phyloP scores from a whole-genome alignment of 805 yeast genomes.

The Zygotorulaspora sp. region DNA sequence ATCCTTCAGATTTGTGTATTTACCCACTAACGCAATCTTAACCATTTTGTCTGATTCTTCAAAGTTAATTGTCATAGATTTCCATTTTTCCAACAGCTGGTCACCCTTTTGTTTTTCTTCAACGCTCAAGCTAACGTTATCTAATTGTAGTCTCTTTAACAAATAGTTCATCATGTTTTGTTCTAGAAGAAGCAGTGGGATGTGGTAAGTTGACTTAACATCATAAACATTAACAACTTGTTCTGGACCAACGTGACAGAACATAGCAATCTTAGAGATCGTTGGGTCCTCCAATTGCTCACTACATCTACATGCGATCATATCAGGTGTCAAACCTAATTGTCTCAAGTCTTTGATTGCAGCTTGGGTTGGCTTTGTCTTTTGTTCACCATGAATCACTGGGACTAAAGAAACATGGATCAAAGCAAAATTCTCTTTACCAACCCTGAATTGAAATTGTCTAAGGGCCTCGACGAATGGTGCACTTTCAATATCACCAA shows the following conservation, averaged over 20 bases:
- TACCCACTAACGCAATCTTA: slow-evolving; percentile 94
- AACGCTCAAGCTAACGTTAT: slow-evolving; percentile 41
- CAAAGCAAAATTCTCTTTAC: slow-evolving; percentile 86
- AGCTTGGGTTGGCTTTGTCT: slow-evolving; percentile 99
- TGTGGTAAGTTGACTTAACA: slow-evolving; percentile 95
- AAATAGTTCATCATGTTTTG: slow-evolving; percentile 79
- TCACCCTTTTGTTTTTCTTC: slow-evolving; percentile 64
- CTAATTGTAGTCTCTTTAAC: slow-evolving; percentile 59
- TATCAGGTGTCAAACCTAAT: slow-evolving; percentile 89
- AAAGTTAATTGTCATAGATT: slow-evolving; percentile 65
- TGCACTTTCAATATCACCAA: slow-evolving; percentile 97
- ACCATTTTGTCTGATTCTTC: slow-evolving; percentile 84
- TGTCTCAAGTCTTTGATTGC: slow-evolving; percentile 96
- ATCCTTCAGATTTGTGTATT: slow-evolving; percentile 93
- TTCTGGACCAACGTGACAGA: slow-evolving; percentile 97
- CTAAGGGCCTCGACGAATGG: slow-evolving; percentile 98
- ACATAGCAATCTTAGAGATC: slow-evolving; percentile 96
- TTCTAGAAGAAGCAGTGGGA: slow-evolving; percentile 83
- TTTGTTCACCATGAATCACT: slow-evolving; percentile 97
- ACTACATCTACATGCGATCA: slow-evolving; percentile 96
- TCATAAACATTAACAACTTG: slow-evolving; percentile 97
- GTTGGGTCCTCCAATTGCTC: slow-evolving; percentile 76
- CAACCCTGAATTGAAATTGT: slow-evolving; percentile 98
- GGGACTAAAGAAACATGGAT: slow-evolving; percentile 97
- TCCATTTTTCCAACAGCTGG: slow-evolving; percentile 72